phyloP scores from a whole-genome alignment of 306 rosid genomes.

The Prunus padus region DNA sequence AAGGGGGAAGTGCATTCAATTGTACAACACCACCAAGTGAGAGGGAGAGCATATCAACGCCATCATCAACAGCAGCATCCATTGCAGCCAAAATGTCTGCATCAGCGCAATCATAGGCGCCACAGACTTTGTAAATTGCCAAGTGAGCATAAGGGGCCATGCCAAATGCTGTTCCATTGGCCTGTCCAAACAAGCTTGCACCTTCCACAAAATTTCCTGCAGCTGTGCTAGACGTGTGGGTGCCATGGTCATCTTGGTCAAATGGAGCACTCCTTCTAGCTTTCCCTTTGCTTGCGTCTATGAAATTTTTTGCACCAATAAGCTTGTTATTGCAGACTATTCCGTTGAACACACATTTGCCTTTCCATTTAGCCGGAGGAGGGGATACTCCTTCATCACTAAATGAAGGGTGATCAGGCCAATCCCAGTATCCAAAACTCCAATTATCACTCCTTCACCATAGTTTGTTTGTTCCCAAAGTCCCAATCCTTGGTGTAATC shows the following conservation, averaged over 20 bases:
- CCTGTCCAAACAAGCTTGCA: slow-evolving; percentile 52
- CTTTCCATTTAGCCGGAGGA: slow-evolving; percentile 75
- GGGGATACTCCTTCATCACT: slow-evolving; percentile 51
- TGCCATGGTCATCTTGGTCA: slow-evolving; percentile 53
- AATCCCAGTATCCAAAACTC: slow-evolving; percentile 58
- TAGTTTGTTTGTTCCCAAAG: slow-evolving; percentile 54
- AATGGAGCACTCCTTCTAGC: slow-evolving; percentile 28
- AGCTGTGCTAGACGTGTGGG: slow-evolving; percentile 61
- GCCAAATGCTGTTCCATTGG: slow-evolving; percentile 67
- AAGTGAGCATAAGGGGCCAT: slow-evolving; percentile 72
- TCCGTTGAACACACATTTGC: slow-evolving; percentile 48
- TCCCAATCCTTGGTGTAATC: slow-evolving; percentile 44
- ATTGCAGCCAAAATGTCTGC: slow-evolving; percentile 28
- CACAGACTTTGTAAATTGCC: slow-evolving; percentile 42
- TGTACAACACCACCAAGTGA: slow-evolving; percentile 46
- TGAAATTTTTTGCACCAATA: slow-evolving; percentile 58
- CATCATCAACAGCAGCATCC: slow-evolving; percentile 39
- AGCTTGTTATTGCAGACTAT: slow-evolving; percentile 58
- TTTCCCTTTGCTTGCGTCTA: background rate
- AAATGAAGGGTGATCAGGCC: slow-evolving; percentile 62
- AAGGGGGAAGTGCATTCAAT: no score
- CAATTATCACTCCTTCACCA: slow-evolving; percentile 67
- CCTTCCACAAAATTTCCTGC: slow-evolving; percentile 53
- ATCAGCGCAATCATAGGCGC: slow-evolving; percentile 9
- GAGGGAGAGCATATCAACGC: slow-evolving; percentile 65